Conservation (phyloP, 2,329 filamentous ascomycete genomes). For the Fusarium metavorans region DNA sequence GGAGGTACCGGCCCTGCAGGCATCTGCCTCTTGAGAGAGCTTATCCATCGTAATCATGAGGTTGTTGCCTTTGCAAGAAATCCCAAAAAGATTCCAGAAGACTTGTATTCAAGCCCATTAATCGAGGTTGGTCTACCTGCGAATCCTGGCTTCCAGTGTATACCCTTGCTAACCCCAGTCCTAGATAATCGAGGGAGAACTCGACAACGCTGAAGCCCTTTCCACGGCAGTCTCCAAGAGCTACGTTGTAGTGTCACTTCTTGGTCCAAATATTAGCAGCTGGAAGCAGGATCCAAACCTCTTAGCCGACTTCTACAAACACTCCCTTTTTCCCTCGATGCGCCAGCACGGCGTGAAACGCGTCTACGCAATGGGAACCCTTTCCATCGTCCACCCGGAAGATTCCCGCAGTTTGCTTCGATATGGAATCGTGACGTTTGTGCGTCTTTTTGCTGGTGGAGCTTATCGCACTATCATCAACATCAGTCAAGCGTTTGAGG, state of each 20-base stretch:
- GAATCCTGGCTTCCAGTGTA: rapidly evolving
- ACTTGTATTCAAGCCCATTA: not conserved
- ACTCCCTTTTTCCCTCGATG: constrained; percentile 20
- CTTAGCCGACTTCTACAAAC: constrained; percentile 9
- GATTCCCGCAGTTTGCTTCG: constrained; percentile 37
- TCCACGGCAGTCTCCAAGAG: constrained; percentile 5
- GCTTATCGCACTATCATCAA: constrained; percentile 37
- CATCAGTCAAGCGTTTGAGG: constrained; percentile 38
- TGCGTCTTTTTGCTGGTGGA: constrained; percentile 17
- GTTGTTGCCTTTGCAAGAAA: constrained; percentile 36
- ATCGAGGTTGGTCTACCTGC: constrained; percentile 9
- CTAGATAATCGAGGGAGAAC: constrained; percentile 8
- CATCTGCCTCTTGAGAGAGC: constrained; percentile 46
- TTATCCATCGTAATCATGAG: constrained; percentile 42
- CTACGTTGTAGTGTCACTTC: constrained; percentile 18
- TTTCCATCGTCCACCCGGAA: constrained; percentile 42
- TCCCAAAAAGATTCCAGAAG: constrained; percentile 13
- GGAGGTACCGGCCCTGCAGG: constrained; percentile 50
- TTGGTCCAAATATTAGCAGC: constrained; percentile 12
- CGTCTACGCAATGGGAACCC: constrained; percentile 50
- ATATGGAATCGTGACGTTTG: constrained; percentile 15
- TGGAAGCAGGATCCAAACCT: not conserved
- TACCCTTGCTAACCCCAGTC: not conserved
- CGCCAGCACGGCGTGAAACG: constrained; percentile 31
- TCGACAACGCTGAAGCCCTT: not conserved